These are phyloP conservation scores for Delonix regia DNA, from an alignment of 306 rosid genomes.

Conservation along the genomic window DNA sequence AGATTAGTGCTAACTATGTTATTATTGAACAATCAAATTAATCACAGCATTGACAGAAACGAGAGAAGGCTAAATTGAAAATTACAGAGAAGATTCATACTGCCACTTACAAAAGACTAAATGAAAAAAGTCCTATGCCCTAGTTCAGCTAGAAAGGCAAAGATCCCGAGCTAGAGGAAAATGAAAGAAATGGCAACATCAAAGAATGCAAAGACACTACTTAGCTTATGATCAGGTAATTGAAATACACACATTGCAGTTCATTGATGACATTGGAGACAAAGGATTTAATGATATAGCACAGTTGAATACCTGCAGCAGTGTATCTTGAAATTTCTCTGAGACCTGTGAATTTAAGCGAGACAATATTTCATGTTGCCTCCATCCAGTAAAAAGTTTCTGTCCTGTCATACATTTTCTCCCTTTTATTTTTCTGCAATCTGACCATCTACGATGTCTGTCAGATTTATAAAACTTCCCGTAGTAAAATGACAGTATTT, in stretches of 20 bases:
- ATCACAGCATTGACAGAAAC: background rate
- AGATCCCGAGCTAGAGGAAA: slow-evolving; percentile 1
- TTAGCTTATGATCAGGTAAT: slow-evolving; percentile 25
- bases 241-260: slow-evolving; percentile 9
- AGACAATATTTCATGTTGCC: slow-evolving; percentile 66
- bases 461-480: slow-evolving; percentile 72
- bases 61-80: background rate
- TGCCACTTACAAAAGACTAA: slow-evolving; percentile 21
- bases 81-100: background rate
- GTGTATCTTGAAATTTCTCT: slow-evolving; percentile 51
- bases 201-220: slow-evolving; percentile 30
- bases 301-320: slow-evolving; percentile 61
- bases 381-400: slow-evolving; percentile 69
- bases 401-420: slow-evolving; percentile 57
- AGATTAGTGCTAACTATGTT: background rate
- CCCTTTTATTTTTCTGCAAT: slow-evolving; percentile 56
- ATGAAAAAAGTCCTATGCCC: slow-evolving; percentile 8
- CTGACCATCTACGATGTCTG: slow-evolving; percentile 69
- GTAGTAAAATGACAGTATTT: slow-evolving; percentile 72
- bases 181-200: slow-evolving; percentile 10
- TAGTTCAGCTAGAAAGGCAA: background rate
- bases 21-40: background rate
- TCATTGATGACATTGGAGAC: slow-evolving; percentile 19
- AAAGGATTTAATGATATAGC: slow-evolving; percentile 20
- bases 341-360: slow-evolving; percentile 62